Evolutionary conservation across 768 basidiomycete genomes (phyloP).

Genomic region (Termitomyces titanicus): DNA sequence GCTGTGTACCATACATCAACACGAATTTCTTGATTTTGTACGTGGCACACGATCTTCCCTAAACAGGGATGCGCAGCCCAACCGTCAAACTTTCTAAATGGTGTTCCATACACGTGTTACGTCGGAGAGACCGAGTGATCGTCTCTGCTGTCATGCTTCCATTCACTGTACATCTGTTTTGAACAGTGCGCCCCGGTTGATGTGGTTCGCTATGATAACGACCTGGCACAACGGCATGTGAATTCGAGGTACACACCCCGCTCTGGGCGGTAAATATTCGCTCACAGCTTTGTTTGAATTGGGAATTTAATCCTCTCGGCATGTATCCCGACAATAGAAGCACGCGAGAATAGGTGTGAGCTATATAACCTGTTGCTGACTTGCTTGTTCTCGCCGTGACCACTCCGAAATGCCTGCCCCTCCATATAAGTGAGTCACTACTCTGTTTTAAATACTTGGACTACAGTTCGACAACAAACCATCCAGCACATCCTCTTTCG

Average conservation of each 20-base stretch:
- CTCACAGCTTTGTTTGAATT: constrained; percentile 16
- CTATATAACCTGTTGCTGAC: constrained; percentile 10
- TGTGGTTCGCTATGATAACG: constrained; percentile 5
- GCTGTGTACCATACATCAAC: constrained; percentile 15
- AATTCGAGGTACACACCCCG: constrained; percentile 6
- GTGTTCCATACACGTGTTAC: constrained; percentile 4
- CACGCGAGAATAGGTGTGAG: constrained; percentile 14
- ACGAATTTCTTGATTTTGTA: constrained; percentile 4
- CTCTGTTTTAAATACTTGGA: constrained; percentile 6
- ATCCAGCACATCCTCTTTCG: constrained; percentile 9
- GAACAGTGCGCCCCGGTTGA: constrained; percentile 4
- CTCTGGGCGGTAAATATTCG: constrained; percentile 6
- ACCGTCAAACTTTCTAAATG: not conserved
- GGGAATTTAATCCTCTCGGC: constrained; percentile 11
- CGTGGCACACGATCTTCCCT: constrained; percentile 13
- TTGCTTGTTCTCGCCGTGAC: constrained; percentile 7
- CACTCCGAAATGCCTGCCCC: constrained; percentile 9
- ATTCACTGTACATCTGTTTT: constrained; percentile 1
- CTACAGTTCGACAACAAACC: not conserved
- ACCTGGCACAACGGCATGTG: constrained; percentile 5
- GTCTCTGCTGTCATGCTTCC: constrained; percentile 14
- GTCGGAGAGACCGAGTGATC: constrained; percentile 6
- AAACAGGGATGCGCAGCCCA: constrained; percentile 15
- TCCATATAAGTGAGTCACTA: constrained; percentile 16
- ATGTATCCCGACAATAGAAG: constrained; percentile 13